Evolutionary conservation across 176 grass and related monocot species (phyloP).

Genomic region (Pontederia paniculata): DNA sequence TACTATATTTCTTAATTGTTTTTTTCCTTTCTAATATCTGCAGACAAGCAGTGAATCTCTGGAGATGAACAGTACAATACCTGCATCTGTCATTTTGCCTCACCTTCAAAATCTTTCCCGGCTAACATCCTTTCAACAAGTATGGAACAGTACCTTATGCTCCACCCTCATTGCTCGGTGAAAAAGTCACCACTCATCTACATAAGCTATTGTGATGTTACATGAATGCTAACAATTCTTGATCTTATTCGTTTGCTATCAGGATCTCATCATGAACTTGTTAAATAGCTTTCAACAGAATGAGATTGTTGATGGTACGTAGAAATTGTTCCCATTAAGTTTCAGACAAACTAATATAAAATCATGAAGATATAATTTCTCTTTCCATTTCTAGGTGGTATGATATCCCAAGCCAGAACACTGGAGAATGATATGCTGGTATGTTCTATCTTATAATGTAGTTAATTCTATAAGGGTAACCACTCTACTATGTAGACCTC

Average conservation of each 20-base stretch:
- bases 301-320: conserved; percentile 59
- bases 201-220: too few species aligned
- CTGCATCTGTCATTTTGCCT: conserved; percentile 69
- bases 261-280: conserved; percentile 84
- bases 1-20: neutral
- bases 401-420: neutral
- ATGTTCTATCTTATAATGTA: neutral
- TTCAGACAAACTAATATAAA: neutral
- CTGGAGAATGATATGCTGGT: conserved; percentile 1
- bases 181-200: too few species aligned
- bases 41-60: conserved; percentile 54
- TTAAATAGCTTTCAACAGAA: conserved; percentile 73
- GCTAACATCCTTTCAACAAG: conserved; percentile 91
- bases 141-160: conserved; percentile 16
- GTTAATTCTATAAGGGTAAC: too few species aligned
- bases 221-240: neutral
- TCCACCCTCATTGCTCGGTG: neutral
- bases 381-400: neutral
- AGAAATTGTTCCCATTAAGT: neutral
- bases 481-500: too few species aligned
- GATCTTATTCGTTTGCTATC: neutral
- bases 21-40: neutral
- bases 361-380: neutral
- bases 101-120: conserved; percentile 93
- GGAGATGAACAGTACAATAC: conserved; percentile 58